These are phyloP conservation scores for Escovopsis weberi DNA, from an alignment of 2,329 filamentous ascomycete species.

Conservation along the genomic window DNA sequence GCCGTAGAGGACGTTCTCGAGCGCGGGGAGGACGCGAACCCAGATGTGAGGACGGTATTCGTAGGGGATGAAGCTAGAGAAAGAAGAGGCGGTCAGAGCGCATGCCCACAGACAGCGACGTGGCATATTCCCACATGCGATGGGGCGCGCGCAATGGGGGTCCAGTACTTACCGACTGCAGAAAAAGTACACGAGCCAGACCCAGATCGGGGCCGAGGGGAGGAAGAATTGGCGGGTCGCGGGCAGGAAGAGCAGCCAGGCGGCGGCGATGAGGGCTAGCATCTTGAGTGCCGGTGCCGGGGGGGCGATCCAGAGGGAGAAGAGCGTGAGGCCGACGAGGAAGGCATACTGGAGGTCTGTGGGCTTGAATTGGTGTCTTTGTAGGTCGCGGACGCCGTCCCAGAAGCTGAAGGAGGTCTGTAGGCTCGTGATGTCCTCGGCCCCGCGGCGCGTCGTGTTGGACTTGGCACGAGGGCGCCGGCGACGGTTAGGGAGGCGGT, in stretches of 20 bases:
- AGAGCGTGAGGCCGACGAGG: conserved; percentile 59
- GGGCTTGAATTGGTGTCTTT: conserved; percentile 63
- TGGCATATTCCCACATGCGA: too few relatives aligned
- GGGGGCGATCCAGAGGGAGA: conserved; percentile 72
- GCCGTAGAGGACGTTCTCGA: conserved; percentile 94
- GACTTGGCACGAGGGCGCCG: conserved; percentile 24
- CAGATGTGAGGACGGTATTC: conserved; percentile 87
- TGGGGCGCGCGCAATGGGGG: neutral
- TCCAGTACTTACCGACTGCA: conserved; percentile 64
- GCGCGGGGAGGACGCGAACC: conserved; percentile 83
- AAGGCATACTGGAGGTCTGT: conserved; percentile 79
- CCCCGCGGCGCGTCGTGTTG: conserved; percentile 16
- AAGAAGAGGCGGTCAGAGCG: too few relatives aligned
- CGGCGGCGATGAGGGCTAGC: conserved; percentile 49
- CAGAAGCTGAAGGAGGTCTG: conserved; percentile 70
- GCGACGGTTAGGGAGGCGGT: conserved; percentile 26
- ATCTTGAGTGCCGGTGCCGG: conserved; percentile 69
- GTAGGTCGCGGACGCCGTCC: conserved; percentile 62
- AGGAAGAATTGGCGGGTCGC: conserved; percentile 83
- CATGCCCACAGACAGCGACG: too few relatives aligned
- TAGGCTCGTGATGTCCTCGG: conserved; percentile 55
- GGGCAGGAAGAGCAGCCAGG: conserved; percentile 62
- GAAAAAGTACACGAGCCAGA: conserved; percentile 85
- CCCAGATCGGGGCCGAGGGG: conserved; percentile 70
- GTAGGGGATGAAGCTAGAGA: conserved; percentile 64